phyloP scores from a whole-genome alignment of 805 yeast species.

The Candida sithepensis region DNA sequence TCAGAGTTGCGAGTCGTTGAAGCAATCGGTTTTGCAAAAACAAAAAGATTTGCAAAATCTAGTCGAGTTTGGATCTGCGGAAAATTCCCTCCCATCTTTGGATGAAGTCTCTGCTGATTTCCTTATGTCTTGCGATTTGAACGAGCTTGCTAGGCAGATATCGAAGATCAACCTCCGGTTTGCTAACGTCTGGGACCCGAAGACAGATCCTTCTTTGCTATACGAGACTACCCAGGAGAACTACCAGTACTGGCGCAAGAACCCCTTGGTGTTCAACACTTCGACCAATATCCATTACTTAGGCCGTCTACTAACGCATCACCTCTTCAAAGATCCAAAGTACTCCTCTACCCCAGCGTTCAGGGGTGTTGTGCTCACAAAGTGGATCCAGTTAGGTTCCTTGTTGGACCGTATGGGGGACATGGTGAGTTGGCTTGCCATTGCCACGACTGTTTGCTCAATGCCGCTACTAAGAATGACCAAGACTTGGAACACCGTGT shows the following conservation, averaged over 20 bases:
- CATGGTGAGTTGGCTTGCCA: slow-evolving; percentile 92
- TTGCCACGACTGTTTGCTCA: slow-evolving; percentile 79
- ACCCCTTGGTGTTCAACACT: slow-evolving; percentile 77
- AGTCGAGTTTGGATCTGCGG: slow-evolving; percentile 26
- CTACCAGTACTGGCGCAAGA: slow-evolving; percentile 45
- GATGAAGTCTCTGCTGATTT: slow-evolving; percentile 27
- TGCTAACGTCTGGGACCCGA: slow-evolving; percentile 72
- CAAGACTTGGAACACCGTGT: slow-evolving; percentile 71
- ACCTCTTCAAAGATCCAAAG: slow-evolving; percentile 54
- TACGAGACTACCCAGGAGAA: slow-evolving; percentile 49
- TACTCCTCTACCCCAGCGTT: slow-evolving; percentile 32
- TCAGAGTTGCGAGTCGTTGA: slow-evolving; percentile 49
- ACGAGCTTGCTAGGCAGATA: slow-evolving; percentile 58
- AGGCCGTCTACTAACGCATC: slow-evolving; percentile 65
- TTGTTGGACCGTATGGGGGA: slow-evolving; percentile 77
- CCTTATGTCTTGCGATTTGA: slow-evolving; percentile 53
- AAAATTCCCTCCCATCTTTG: slow-evolving; percentile 8
- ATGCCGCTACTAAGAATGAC: slow-evolving; percentile 74
- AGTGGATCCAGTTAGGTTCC: slow-evolving; percentile 85
- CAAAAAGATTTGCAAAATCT: slow-evolving; percentile 44
- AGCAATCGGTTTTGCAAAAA: slow-evolving; percentile 45
- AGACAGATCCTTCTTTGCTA: slow-evolving; percentile 70
- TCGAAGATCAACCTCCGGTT: slow-evolving; percentile 65
- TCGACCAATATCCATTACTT: slow-evolving; percentile 68
- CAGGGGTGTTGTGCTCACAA: slow-evolving; percentile 65